These are phyloP conservation scores for Ganoderma sinense DNA, from an alignment of 1,284 basidiomycete genomes.

Conservation along the genomic window DNA sequence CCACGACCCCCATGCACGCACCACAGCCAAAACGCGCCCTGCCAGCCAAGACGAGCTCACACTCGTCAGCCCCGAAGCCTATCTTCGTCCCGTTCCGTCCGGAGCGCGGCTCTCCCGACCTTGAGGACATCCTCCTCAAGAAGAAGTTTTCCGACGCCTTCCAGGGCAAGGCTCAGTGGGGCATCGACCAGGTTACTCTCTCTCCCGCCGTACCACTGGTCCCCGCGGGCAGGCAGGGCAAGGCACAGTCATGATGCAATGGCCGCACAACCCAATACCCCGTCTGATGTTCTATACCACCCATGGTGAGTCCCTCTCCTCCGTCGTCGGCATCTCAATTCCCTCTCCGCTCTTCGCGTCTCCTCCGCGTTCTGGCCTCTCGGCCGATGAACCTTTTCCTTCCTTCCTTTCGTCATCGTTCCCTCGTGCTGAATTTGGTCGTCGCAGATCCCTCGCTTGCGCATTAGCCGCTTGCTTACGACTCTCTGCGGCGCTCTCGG, in stretches of 20 bases:
- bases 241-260: slow-evolving; percentile 32
- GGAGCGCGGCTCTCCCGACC: slow-evolving; percentile 63
- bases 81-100: slow-evolving; percentile 64
- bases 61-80: slow-evolving; percentile 39
- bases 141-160: slow-evolving; percentile 47
- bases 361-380: slow-evolving; percentile 3
- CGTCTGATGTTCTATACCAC: slow-evolving; percentile 34
- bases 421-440: slow-evolving; percentile 17
- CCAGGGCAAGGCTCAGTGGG: slow-evolving; percentile 43
- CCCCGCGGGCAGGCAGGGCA: slow-evolving; percentile 28
- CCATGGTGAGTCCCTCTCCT: slow-evolving; percentile 30
- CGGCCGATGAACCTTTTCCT: slow-evolving; percentile 17
- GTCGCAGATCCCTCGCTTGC: slow-evolving; percentile 26
- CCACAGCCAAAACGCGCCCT: slow-evolving; percentile 36
- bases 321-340: neutral
- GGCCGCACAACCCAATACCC: slow-evolving; percentile 28
- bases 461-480: slow-evolving; percentile 18
- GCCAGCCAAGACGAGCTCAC: slow-evolving; percentile 28
- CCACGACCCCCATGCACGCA: slow-evolving; percentile 34
- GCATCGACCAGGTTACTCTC: slow-evolving; percentile 38
- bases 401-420: slow-evolving; percentile 15
- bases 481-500: neutral
- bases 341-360: slow-evolving; percentile 1
- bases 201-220: slow-evolving; percentile 22
- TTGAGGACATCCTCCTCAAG: slow-evolving; percentile 60